These are phyloP conservation scores for Fusarium odoratissimum DNA, from an alignment of 2,329 filamentous ascomycete species.

Conservation along the genomic window DNA sequence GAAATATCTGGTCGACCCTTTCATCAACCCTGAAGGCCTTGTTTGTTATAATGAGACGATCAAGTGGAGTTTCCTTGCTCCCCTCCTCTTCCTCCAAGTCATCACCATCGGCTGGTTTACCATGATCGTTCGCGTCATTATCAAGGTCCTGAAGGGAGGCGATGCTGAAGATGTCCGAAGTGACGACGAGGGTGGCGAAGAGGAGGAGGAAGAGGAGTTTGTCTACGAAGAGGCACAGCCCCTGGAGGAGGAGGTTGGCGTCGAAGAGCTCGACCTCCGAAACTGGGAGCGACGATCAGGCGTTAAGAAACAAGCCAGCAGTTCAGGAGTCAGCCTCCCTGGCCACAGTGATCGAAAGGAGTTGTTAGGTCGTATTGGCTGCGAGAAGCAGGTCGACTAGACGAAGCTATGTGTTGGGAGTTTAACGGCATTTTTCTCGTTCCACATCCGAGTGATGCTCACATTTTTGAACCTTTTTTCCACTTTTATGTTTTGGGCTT, in stretches of 20 bases:
- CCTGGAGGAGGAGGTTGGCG: slow-evolving; percentile 80
- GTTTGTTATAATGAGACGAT: slow-evolving; percentile 84
- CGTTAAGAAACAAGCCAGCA: slow-evolving; percentile 64
- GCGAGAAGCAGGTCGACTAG: slow-evolving; percentile 76
- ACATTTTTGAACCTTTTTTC: slow-evolving; percentile 21
- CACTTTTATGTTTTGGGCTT: slow-evolving; percentile 21
- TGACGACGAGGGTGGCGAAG: slow-evolving; percentile 78
- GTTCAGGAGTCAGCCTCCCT: slow-evolving; percentile 73
- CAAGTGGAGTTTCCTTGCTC: slow-evolving; percentile 79
- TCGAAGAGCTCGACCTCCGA: slow-evolving; percentile 76
- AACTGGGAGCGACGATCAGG: slow-evolving; percentile 69
- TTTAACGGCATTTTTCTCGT: slow-evolving; percentile 32
- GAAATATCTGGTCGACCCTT: slow-evolving; percentile 77
- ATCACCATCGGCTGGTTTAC: slow-evolving; percentile 89
- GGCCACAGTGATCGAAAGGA: slow-evolving; percentile 83
- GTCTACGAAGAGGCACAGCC: slow-evolving; percentile 66
- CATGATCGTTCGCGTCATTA: slow-evolving; percentile 86
- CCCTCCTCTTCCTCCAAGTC: slow-evolving; percentile 81
- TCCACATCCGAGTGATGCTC: slow-evolving; percentile 25
- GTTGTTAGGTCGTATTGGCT: slow-evolving; percentile 83
- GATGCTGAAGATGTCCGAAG: slow-evolving; percentile 88
- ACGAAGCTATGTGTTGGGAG: slow-evolving; percentile 27
- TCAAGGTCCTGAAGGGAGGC: slow-evolving; percentile 80
- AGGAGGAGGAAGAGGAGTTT: slow-evolving; percentile 66
- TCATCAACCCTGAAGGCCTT: slow-evolving; percentile 75